Evolutionary conservation across 108 stramenopile species (phyloP), one percentile per base, ranked within the genome.

Genomic region (Nitzschia sp.): DNA sequence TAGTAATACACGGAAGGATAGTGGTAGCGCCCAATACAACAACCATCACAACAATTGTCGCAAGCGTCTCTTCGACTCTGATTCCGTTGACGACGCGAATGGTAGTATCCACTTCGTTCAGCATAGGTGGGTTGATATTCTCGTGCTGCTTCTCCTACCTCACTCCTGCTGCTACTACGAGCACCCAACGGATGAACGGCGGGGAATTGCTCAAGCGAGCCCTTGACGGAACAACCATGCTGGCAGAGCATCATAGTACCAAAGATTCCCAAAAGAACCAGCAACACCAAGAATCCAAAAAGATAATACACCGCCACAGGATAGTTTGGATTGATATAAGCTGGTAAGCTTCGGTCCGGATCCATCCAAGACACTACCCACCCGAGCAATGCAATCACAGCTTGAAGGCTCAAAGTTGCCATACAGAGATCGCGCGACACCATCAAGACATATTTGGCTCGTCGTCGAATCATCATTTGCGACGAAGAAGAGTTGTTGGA

Each of bases 361-460:
- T 50, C 48, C 13, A 50, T 50, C 19, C 19, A 16, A 5, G 9
- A 50, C 3, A 72, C 30, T n/a, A 53, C 11, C 1, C 2, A 9
- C 26, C 48, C 66, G 45, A 68, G 34, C 2, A 50, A 19, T 0
- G 21, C 57, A 27, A 74, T 66, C 9, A 68, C 23, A 30, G 53
- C 6, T 25, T 68, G 73, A 19, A 67, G 47, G 25, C n/a, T 0
- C 36, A 74, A 4, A 4, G 57, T 36, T 1, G 30, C 73, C 15
- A 46, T 17, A 21, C 66, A 74, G 1, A 61, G 1, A 60, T 74
- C 66, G 1, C 73, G 45, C 13, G 66, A 60, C 3, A 68, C 73
- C 27, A 48, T 38, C 44, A 54, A 58, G 23, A 19, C 57, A 30
- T 58, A 74, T 23, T 50, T 58, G 30, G 16, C 44, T 5, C 48